phyloP scores from a whole-genome alignment of 2,329 filamentous ascomycete species.

The Trichoderma asperellum region DNA sequence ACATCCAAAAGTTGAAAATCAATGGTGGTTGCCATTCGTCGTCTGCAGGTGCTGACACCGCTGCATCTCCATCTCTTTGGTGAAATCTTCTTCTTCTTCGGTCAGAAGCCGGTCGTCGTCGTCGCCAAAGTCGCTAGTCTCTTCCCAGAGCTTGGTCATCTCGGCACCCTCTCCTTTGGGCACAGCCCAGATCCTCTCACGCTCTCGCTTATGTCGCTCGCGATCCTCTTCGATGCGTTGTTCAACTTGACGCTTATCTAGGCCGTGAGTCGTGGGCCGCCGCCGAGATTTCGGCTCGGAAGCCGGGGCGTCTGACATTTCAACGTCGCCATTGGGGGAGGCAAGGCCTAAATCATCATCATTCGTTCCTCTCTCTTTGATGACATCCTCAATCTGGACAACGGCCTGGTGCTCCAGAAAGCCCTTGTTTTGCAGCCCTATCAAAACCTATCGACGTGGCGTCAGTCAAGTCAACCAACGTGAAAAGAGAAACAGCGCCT shows the following conservation, averaged over 20 bases:
- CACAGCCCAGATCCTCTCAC: slow-evolving; percentile 94
- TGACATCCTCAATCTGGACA: slow-evolving; percentile 77
- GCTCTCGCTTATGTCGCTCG: slow-evolving; percentile 86
- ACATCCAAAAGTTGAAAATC: slow-evolving; percentile 7
- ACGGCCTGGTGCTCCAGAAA: slow-evolving; percentile 78
- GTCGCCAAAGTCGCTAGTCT: slow-evolving; percentile 82
- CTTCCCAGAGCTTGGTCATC: slow-evolving; percentile 81
- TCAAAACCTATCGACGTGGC: slow-evolving; percentile 59
- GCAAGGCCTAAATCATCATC: slow-evolving; percentile 59
- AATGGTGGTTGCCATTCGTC: slow-evolving; percentile 40
- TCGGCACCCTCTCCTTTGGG: slow-evolving; percentile 66
- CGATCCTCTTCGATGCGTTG: slow-evolving; percentile 96
- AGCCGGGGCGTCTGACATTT: slow-evolving; percentile 48
- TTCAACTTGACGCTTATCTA: slow-evolving; percentile 89
- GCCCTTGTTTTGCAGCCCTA: slow-evolving; percentile 68
- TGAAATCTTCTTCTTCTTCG: slow-evolving; percentile 68
- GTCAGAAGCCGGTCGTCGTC: slow-evolving; percentile 78
- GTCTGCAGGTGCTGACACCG: slow-evolving; percentile 46
- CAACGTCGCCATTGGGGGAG: slow-evolving; percentile 52
- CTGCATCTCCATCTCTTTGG: slow-evolving; percentile 47
- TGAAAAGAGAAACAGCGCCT: not conserved
- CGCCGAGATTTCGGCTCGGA: slow-evolving; percentile 45
- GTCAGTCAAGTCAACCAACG: not conserved
- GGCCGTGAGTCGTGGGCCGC: slow-evolving; percentile 43
- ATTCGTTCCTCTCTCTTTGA: slow-evolving; percentile 76